Percentiles rank a stretch among this genome's conserved stretches.
These are phyloP conservation scores for Cytospora leucostoma DNA, from an alignment of 2,329 filamentous ascomycete genomes.

Conservation along the genomic window DNA sequence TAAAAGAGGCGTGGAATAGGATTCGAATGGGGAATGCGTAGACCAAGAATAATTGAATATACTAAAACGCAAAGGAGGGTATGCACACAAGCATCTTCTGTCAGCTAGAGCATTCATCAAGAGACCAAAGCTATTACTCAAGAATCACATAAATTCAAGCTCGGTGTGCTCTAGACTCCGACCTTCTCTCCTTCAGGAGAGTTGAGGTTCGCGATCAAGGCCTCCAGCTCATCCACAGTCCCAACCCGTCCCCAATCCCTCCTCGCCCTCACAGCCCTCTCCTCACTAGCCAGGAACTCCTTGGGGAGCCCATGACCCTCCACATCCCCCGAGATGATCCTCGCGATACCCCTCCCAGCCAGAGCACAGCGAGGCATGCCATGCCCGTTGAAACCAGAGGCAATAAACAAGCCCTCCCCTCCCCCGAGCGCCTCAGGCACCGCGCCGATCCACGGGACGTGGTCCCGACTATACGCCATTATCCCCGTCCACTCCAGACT, in stretches of 20 bases:
- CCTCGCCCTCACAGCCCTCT: constrained; percentile 34
- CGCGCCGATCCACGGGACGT: constrained; percentile 68
- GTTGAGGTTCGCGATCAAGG: constrained; percentile 23
- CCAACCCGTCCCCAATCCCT: constrained; percentile 23
- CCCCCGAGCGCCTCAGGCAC: constrained; percentile 57
- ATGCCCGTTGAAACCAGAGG: constrained; percentile 71
- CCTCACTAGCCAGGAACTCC: constrained; percentile 43
- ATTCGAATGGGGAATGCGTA: no score
- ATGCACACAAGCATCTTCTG: no score
- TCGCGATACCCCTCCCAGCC: constrained; percentile 63
- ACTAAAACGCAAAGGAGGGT: no score
- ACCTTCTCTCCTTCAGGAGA: background rate
- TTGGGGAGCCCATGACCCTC: constrained; percentile 47
- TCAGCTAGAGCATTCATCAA: no score
- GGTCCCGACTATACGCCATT: constrained; percentile 74
- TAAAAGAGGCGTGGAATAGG: no score
- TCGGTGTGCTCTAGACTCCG: background rate
- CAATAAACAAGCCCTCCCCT: constrained; percentile 61
- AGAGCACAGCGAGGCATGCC: constrained; percentile 76
- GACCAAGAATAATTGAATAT: no score
- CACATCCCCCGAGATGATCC: constrained; percentile 52
- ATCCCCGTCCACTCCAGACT: constrained; percentile 76
- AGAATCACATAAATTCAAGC: background rate
- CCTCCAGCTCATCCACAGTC: constrained; percentile 27
- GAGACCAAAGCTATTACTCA: no score